Conservation (phyloP, 2,329 filamentous ascomycete species). For the Epichloe elymi region DNA sequence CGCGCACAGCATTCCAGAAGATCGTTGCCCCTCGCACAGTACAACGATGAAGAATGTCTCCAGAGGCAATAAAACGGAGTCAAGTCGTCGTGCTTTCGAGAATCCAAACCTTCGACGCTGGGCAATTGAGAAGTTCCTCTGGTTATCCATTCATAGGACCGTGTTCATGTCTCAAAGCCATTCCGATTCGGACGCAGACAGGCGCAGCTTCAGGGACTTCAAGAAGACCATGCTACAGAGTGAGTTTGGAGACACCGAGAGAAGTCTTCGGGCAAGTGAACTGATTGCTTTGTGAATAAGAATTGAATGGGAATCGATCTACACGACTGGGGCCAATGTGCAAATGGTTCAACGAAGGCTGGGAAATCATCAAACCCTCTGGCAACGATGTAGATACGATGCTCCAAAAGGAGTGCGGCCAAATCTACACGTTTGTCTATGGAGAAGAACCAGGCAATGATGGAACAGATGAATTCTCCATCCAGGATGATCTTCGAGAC, state of each 20-base stretch:
- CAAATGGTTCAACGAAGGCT: neutral
- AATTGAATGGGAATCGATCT: neutral
- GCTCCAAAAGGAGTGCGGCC: neutral
- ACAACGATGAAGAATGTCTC: neutral
- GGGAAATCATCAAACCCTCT: neutral
- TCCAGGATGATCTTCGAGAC: neutral
- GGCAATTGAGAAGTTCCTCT: neutral
- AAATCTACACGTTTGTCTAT: neutral
- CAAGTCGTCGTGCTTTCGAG: neutral
- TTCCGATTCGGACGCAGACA: neutral
- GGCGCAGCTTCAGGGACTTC: neutral
- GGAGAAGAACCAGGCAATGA: neutral
- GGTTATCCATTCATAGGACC: neutral
- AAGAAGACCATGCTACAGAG: neutral
- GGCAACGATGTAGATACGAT: neutral
- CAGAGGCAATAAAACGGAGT: neutral
- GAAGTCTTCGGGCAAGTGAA: neutral
- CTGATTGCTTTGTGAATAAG: neutral
- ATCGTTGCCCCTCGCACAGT: neutral
- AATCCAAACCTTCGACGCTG: neutral
- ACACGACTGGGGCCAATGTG: neutral
- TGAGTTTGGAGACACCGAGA: neutral
- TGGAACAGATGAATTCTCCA: neutral
- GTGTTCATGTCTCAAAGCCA: neutral
- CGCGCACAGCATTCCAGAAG: neutral